Evolutionary conservation across 2,329 filamentous ascomycete species (phyloP), one percentile per base, ranked within the genome.

Genomic region (Alternaria infectoria): DNA sequence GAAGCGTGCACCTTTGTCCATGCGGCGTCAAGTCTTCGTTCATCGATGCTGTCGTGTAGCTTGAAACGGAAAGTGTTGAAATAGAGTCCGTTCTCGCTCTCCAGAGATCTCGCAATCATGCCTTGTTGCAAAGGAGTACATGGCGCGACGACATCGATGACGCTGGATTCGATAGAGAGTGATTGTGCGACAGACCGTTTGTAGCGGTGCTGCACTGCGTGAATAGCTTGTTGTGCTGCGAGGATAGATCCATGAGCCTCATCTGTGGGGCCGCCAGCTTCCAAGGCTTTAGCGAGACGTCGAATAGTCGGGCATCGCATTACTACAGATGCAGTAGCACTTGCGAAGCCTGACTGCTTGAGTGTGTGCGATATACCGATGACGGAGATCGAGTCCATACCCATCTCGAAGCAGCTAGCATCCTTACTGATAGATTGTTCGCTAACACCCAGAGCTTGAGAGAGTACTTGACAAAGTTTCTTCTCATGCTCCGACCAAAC

Each of bases 111-210:
- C 6, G 91, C 90, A 54, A 97, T 88, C 83, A 97, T 95, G 0
- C 93, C 94, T 75, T 95, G 89, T 73, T 97, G 94, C 1, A 97
- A 82, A 0, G 93, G 87, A 1, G 94, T 96, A 74, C 94, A 97
- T 5, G 93, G 94, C 0, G 88, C 88, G 55, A 97, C 87, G 61
- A 88, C 87, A 73, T 96, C 91, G 10, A 97, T 86, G 2, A 88
- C 82, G 6, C 80, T 74, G 1, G 82, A 77, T 1, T 81, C 71
- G 2, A 90, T 66, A 0, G 79, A 79, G 0, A 97, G 81, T 4
- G 82, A 79, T 7, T 82, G 82, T 17, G 87, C 87, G 7, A 87
- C 84, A 7, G 78, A 69, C 11, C 84, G 79, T 6, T 85, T 82
- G 75, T 93, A 84, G 56, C 85, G 86, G 69, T 93, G 90, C 12